Base-by-base conservation (phyloP, 75 land plant genomes). In the Isoetes taiwanensis region DNA sequence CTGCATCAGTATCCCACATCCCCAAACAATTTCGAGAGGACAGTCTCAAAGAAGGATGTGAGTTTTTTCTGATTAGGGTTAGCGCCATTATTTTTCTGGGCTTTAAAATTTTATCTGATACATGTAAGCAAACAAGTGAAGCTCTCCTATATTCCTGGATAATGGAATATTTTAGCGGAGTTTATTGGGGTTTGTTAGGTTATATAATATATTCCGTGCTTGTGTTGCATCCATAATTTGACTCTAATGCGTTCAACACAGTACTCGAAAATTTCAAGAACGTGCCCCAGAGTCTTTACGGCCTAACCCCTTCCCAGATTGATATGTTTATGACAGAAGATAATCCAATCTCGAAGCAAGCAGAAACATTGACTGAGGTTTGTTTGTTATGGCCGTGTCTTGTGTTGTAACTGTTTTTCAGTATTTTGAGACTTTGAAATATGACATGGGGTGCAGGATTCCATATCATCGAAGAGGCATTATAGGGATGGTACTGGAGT, bases 271-370 rank as follows among this genome's bases (percentile, higher is more conserved):
- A 88, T 32, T 88, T 66, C 72, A 79, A 78, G 58, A 84, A 78
- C 66, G 69, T 74, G n/a, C 95, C 95, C 1, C 58, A 65, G n/a
- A 52, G 52, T 59, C 30, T 82, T 28, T 82, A 77, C 63, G 86
- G 93, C 17, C 79, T 90, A 54, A 33, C 68, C 50, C 67, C 86
- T 17, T 68, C 86, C 20, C 96, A 90, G 63, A 70, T 90, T 79
- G 84, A 85, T 69, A 82, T 80, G 83, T 82, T 90, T 64, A 71
- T 77, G 73, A 77, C 78, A 19, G 91, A 82, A 69, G 86, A 85
- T 46, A 82, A 63, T 58, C 85, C 83, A 3, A 46, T 66, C 19
- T 38, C 52, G 16, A 70, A 80, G 12, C 85, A 79, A 55, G 46
- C 86, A 32, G 76, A 68, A 53, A 58, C 57, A 38, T 79, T 78